Percentiles rank a stretch among this genome's conserved stretches.
Evolutionary conservation across 1,284 basidiomycete species (phyloP).

Genomic region (Ganoderma meredithae): DNA sequence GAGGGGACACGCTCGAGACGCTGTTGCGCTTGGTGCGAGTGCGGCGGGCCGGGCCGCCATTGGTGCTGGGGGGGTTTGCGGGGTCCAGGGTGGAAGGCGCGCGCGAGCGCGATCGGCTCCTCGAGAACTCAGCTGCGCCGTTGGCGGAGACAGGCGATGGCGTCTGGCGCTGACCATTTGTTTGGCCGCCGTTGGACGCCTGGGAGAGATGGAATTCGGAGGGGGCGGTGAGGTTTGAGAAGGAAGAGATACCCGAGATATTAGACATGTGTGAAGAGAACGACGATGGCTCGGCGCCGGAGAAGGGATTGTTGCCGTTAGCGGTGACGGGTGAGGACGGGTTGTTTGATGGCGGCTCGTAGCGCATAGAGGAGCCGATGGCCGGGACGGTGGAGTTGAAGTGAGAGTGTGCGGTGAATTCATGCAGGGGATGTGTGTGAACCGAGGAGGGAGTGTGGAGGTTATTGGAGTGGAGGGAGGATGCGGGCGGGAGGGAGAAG

Average conservation of each 20-base stretch:
- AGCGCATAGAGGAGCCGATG: constrained; percentile 66
- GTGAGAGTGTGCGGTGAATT: constrained; percentile 45
- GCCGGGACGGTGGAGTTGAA: constrained; percentile 69
- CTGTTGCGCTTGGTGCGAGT: constrained; percentile 52
- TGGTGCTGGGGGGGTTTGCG: constrained; percentile 46
- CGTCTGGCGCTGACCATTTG: constrained; percentile 35
- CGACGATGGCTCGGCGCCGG: constrained; percentile 39
- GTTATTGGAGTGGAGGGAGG: constrained; percentile 32
- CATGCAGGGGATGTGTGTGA: constrained; percentile 35
- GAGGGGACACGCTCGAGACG: constrained; percentile 54
- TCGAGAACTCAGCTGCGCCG: constrained; percentile 35
- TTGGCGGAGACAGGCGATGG: constrained; percentile 35
- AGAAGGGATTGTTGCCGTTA: constrained; percentile 33
- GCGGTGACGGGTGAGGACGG: constrained; percentile 46
- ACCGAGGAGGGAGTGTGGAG: constrained; percentile 34
- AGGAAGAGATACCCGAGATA: constrained; percentile 32
- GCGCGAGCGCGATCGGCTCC: constrained; percentile 53
- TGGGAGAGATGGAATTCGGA: constrained; percentile 34
- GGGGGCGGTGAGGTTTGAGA: constrained; percentile 35
- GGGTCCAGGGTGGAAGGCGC: constrained; percentile 50
- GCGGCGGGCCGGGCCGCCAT: constrained; percentile 46
- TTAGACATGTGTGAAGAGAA: constrained; percentile 37
- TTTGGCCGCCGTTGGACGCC: constrained; percentile 24
- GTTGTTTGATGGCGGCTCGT: constrained; percentile 48
- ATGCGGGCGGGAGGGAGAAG: constrained; percentile 38